Percentiles rank a stretch among this genome's conserved stretches.
Evolutionary conservation across 2,329 filamentous ascomycete genomes (phyloP).

Genomic region (Pseudonectria buxi): DNA sequence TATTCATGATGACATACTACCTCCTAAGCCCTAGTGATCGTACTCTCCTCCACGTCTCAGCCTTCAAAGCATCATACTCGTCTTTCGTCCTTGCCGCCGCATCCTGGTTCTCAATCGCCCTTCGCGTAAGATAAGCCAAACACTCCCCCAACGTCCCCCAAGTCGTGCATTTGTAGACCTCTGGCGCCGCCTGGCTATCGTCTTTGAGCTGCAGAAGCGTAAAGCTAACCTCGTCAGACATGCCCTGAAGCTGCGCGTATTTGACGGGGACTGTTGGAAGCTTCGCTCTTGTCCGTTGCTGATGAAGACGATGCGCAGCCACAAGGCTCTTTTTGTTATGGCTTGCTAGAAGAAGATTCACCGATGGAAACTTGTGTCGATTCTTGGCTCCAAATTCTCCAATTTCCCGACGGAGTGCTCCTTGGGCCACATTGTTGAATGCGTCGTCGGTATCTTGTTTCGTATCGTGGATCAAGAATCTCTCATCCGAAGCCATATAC

Average conservation of each 20-base stretch:
- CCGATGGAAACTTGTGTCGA: conserved; percentile 31
- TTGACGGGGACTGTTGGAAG: conserved; percentile 28
- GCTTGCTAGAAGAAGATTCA: conserved; percentile 45
- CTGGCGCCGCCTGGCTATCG: conserved; percentile 17
- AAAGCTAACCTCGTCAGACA: conserved; percentile 51
- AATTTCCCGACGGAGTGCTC: conserved; percentile 33
- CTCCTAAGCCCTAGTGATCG: too few species aligned
- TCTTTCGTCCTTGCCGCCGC: conserved; percentile 27
- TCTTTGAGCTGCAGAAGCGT: conserved; percentile 35
- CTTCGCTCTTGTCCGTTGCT: conserved; percentile 28
- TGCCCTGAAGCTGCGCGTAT: conserved; percentile 50
- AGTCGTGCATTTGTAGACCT: conserved; percentile 32
- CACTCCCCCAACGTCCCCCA: conserved; percentile 35
- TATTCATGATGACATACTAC: too few species aligned
- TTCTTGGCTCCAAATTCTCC: conserved; percentile 4
- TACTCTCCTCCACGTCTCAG: too few species aligned
- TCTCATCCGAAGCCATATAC: conserved; percentile 44
- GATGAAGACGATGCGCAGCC: conserved; percentile 37
- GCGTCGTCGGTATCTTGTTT: conserved; percentile 45
- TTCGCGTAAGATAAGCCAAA: conserved; percentile 30
- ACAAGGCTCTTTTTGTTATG: conserved; percentile 40
- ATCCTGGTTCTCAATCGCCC: conserved; percentile 33
- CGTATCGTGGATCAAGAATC: conserved; percentile 42
- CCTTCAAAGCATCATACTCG: conserved; percentile 21
- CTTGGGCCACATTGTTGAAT: conserved; percentile 43